phyloP scores from a whole-genome alignment of 2,329 filamentous ascomycete species.

The Curvularia spicifera region DNA sequence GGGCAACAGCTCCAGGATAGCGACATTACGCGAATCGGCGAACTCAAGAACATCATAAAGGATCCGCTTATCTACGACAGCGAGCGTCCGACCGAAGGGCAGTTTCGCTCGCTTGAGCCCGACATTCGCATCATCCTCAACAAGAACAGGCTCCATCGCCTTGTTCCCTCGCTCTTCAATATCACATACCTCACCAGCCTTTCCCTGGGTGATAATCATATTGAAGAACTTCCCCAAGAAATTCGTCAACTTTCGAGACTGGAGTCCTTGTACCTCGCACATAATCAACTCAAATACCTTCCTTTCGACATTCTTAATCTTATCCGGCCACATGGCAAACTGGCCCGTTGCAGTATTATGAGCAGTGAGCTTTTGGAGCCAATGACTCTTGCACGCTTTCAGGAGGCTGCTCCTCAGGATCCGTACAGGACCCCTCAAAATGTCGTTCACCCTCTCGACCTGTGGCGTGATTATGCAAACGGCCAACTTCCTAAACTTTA shows the following conservation, averaged over 20 bases:
- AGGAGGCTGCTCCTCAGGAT: neutral
- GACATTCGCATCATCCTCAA: conserved; percentile 33
- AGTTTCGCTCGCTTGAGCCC: conserved; percentile 42
- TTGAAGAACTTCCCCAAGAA: conserved; percentile 37
- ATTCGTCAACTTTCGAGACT: conserved; percentile 33
- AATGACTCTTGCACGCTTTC: conserved; percentile 13
- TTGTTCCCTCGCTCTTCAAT: conserved; percentile 35
- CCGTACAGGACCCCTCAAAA: neutral
- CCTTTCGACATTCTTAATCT: conserved; percentile 37
- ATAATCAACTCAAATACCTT: conserved; percentile 33
- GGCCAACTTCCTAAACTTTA: conserved; percentile 16
- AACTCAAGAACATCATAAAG: conserved; percentile 37
- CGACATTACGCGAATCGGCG: conserved; percentile 34
- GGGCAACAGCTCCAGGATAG: conserved; percentile 23
- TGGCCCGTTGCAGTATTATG: conserved; percentile 20
- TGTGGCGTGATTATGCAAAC: conserved; percentile 7
- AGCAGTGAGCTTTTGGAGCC: conserved; percentile 28
- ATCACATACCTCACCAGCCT: conserved; percentile 37
- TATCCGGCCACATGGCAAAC: conserved; percentile 22
- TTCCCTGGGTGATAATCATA: conserved; percentile 31
- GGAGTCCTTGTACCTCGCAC: conserved; percentile 28
- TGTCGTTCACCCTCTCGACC: conserved; percentile 8
- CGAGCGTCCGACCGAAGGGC: conserved; percentile 34
- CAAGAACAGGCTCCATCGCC: conserved; percentile 28
- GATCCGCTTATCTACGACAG: conserved; percentile 31